Base-by-base conservation (phyloP, 2,329 filamentous ascomycete species). In the Bipolaris gigantea region DNA sequence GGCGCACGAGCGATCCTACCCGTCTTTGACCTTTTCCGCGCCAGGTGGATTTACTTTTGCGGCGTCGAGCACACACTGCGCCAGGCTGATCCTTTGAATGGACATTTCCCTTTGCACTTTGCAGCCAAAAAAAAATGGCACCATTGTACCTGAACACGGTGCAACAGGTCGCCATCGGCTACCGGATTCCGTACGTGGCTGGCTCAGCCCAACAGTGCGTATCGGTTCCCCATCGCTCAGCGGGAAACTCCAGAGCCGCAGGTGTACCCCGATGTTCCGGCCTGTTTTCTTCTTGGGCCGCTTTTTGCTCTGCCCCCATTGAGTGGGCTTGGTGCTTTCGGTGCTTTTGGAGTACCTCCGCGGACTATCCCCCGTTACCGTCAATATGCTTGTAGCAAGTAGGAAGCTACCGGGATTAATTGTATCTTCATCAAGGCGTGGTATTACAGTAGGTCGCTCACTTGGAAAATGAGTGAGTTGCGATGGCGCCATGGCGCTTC, bases 401-500 rank as follows among this genome's bases (percentile, higher is more conserved):
- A 43, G 35, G 39, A 41, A 35, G 25, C 19, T 30, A 32, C 34
- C 10, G 50, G 32, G 40, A 30, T 18, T 38, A 38, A 36, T 46
- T 41, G 18, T 38, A 50, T 59, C 19, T 58, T 58, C 62, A 54
- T 63, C 58, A 59, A 62, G 61, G 62, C 56, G 59, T 69, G 61
- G 57, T 56, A 70, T 65, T 67, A 59, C 52, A 57, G 53, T 56
- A 61, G 62, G 50, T 60, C 61, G 57, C 63, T 57, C 40, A 63
- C 62, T 63, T 34, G 33, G 33, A 16, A n/a, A 15, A n/a, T 64
- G 60, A 63, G 50, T 56, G 61, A 66, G 64, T 53, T 72, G 56
- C 61, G 64, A 67, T 65, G 68, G 57, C 62, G 59, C 64, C 62
- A 57, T 59, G 62, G 65, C 59, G 63, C 65, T 56, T 57, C 56